These are phyloP conservation scores for Andrographis paniculata DNA, from an alignment of 305 asterid species.

Conservation along the genomic window DNA sequence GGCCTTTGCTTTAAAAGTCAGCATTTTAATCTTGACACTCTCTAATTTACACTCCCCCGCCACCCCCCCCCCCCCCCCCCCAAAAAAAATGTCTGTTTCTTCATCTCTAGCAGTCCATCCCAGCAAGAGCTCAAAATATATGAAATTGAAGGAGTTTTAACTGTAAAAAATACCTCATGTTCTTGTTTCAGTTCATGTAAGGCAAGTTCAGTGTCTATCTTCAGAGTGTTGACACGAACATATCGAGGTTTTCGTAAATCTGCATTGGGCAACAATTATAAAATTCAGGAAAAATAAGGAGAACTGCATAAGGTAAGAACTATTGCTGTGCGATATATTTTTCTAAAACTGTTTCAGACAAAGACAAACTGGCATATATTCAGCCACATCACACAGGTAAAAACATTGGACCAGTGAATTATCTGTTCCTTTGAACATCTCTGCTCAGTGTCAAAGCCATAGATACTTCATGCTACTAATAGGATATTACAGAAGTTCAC, in stretches of 20 bases:
- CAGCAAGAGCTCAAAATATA: neutral
- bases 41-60: neutral
- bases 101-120: neutral
- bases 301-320: neutral
- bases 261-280: conserved; percentile 25
- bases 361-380: no score
- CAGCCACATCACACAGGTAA: neutral
- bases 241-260: conserved; percentile 73
- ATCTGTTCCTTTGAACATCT: conserved; percentile 3
- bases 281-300: neutral
- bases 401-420: neutral
- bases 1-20: neutral
- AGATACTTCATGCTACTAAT: neutral
- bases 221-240: conserved; percentile 88
- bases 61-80: no score
- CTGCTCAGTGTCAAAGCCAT: neutral
- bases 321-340: neutral
- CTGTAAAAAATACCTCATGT: conserved; percentile 36
- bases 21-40: neutral
- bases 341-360: no score
- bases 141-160: neutral
- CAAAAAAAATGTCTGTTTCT: neutral
- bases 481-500: neutral
- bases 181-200: conserved; percentile 43
- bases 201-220: conserved; percentile 52